Evolutionary conservation across 441 rosid species (phyloP), one percentile per base, ranked within the genome.

Genomic region (Daphne laureola): DNA sequence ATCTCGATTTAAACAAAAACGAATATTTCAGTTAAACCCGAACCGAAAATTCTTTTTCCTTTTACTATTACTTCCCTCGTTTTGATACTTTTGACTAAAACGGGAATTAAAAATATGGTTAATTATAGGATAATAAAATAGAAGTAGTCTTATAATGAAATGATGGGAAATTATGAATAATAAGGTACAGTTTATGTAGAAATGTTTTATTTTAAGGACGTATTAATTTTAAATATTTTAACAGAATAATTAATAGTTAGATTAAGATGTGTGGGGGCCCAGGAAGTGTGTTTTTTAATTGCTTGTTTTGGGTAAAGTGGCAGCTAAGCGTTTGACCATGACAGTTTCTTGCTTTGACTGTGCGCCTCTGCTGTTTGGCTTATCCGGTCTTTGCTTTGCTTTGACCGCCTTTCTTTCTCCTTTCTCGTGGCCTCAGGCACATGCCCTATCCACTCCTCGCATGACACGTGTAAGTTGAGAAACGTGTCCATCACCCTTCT

Each of bases 311-410:
- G 63, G 55, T 27, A 67, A 77, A 77, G 71, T 69, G 66, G 68
- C 78, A 77, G 77, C 75, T 59, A 56, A 67, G 72, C 69, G 44
- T 69, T 81, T 79, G 87, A 84, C 87, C 82, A 61, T 54, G 80
- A 77, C 87, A 69, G 81, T 70, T 61, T 60, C 60, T 73, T 73
- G 77, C 79, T 81, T 84, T 81, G 82, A 81, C 85, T 66, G 78
- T 67, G 80, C 76, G 63, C 71, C 67, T 71, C 73, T 63, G 67
- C 62, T 71, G 77, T 70, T 68, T 57, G 46, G 57, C 65, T 59
- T 61, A 56, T 69, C 71, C 67, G 66, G 62, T 61, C 73, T 66
- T 72, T 59, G 68, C 73, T 66, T 72, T 59, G 68, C 75, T 71
- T 77, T 67, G 77, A 71, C 78, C 56, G 63, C 35, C 53, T 27